These are phyloP conservation scores for Penicillium sp. DNA, from an alignment of 2,329 filamentous ascomycete species.

Conservation along the genomic window DNA sequence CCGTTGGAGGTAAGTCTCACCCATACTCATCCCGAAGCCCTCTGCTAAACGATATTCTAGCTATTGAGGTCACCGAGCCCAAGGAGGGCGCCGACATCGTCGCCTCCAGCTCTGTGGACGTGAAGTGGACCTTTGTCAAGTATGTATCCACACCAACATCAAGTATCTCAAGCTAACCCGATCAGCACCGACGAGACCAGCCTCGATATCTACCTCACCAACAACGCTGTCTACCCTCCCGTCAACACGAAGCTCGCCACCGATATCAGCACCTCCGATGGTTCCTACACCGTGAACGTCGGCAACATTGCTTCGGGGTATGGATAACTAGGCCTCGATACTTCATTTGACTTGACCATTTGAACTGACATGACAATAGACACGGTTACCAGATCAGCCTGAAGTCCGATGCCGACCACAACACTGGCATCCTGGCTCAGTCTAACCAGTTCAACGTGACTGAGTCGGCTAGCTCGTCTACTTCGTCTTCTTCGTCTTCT, in stretches of 20 bases:
- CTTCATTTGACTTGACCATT: background rate
- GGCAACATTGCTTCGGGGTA: conserved; percentile 27
- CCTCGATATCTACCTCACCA: conserved; percentile 45
- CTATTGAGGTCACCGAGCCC: conserved; percentile 38
- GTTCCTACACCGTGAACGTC: conserved; percentile 37
- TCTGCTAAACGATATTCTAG: conserved; percentile 18
- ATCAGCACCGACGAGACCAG: conserved; percentile 39
- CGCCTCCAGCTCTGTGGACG: conserved; percentile 34
- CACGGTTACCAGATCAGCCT: conserved; percentile 45
- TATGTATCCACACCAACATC: conserved; percentile 16
- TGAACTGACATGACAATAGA: conserved; percentile 20
- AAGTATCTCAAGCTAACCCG: background rate
- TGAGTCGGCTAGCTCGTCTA: conserved; percentile 15
- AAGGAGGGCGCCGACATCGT: conserved; percentile 32
- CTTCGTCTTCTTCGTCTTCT: conserved; percentile 10
- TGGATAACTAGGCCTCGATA: background rate
- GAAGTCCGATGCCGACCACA: conserved; percentile 31
- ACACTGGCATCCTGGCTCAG: conserved; percentile 45
- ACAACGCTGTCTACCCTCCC: conserved; percentile 37
- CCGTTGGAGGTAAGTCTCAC: conserved; percentile 25
- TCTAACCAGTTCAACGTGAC: conserved; percentile 37
- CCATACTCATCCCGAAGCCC: background rate
- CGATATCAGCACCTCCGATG: conserved; percentile 37
- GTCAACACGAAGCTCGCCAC: conserved; percentile 35
- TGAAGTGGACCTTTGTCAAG: conserved; percentile 42